phyloP scores from a whole-genome alignment of 495 filamentous ascomycete genomes.

The Bathelium albidoporum region DNA sequence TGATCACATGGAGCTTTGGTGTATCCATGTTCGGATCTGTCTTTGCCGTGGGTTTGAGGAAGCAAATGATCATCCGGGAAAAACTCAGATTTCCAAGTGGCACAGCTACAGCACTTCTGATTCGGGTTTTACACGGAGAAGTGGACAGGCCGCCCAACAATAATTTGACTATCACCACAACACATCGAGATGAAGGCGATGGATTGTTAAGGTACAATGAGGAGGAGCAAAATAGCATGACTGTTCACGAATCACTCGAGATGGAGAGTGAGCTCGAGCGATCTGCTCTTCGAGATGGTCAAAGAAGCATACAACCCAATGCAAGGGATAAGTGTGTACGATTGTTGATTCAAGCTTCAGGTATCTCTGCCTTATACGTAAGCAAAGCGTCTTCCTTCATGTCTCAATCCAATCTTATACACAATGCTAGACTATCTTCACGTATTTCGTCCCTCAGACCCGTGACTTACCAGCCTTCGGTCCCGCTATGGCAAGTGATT shows the following conservation, averaged over 20 bases:
- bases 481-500: slow-evolving; percentile 57
- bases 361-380: slow-evolving; percentile 43
- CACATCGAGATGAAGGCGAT: slow-evolving; percentile 15
- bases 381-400: slow-evolving; percentile 7
- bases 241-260: neutral
- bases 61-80: slow-evolving; percentile 84
- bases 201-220: slow-evolving; percentile 5
- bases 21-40: slow-evolving; percentile 90
- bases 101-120: slow-evolving; percentile 90
- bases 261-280: slow-evolving; percentile 1
- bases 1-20: slow-evolving; percentile 78
- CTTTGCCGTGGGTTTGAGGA: slow-evolving; percentile 74
- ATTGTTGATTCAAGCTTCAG: slow-evolving; percentile 45
- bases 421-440: slow-evolving; percentile 55
- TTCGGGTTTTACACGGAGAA: slow-evolving; percentile 67
- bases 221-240: neutral
- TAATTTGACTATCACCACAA: neutral
- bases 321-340: slow-evolving; percentile 53
- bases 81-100: slow-evolving; percentile 85
- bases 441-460: slow-evolving; percentile 79
- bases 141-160: slow-evolving; percentile 12
- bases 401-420: neutral
- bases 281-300: slow-evolving; percentile 19
- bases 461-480: slow-evolving; percentile 79
- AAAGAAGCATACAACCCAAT: slow-evolving; percentile 24